Percentiles rank a stretch among this genome's conserved stretches.
Evolutionary conservation across 345 rosid genomes (phyloP).

Genomic region (Sisymbrium irio): DNA sequence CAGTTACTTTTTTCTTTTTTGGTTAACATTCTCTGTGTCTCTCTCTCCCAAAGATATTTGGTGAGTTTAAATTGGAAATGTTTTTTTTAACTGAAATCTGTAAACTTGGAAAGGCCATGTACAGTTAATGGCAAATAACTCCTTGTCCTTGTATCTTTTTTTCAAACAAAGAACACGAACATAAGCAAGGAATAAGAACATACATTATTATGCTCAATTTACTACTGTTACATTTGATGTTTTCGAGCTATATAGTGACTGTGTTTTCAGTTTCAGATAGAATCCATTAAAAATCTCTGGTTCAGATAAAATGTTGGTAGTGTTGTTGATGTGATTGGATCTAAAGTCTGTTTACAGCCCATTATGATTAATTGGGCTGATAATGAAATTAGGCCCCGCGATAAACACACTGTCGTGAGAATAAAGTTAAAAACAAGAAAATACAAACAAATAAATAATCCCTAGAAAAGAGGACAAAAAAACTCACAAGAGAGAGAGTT

Average conservation of each 20-base stretch:
- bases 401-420: conserved; percentile 19
- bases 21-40: neutral
- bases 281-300: neutral
- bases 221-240: neutral
- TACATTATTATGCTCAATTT: neutral
- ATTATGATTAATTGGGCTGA: neutral
- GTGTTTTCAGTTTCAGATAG: neutral
- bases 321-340: neutral
- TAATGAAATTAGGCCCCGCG: neutral
- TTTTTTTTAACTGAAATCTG: conserved; percentile 25
- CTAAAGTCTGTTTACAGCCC: neutral
- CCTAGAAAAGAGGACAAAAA: conserved; percentile 8
- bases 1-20: conserved; percentile 16
- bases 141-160: conserved; percentile 11
- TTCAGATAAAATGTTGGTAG: neutral
- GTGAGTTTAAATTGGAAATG: conserved; percentile 23
- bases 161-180: neutral
- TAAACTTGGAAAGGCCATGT: conserved; percentile 30
- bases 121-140: conserved; percentile 26
- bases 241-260: neutral
- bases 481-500: conserved; percentile 1
- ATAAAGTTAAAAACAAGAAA: conserved; percentile 4
- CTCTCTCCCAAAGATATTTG: conserved; percentile 27
- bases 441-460: neutral
- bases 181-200: neutral